Base-by-base conservation (phyloP, 805 yeast genomes). In the Sugiyamaella qingdaonensis region DNA sequence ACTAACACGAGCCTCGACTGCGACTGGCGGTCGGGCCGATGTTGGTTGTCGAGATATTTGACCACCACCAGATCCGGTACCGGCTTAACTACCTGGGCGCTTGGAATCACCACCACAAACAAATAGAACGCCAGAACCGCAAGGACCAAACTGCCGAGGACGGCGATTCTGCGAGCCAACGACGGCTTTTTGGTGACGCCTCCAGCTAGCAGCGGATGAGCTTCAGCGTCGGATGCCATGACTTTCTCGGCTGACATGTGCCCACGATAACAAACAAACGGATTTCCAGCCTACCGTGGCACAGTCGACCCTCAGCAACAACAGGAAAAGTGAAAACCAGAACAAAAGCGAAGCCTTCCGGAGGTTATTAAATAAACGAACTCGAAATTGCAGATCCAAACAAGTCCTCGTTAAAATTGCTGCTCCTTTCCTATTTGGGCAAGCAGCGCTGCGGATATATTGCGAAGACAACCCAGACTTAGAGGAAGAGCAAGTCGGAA, bases 1-100 rank as follows among this genome's bases (percentile, higher is more conserved):
- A 91, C 75, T 46, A 89, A 64, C 2, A 92, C 74, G 13, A 86
- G 63, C 55, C 95, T 73, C 37, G 62, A 49, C 5, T 52, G 55
- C n/a, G 48, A 45, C 10, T 52, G 29, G 49, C 49, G 39, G 33
- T 44, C 31, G 43, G 64, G 55, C 27, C 49, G 27, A 27, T 36
- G n/a, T 29, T 36, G 18, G 10, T 49, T 35, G 29, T 49, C 54
- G 41, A 60, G 36, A 14, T 34, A 14, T 13, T 52, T 19, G 14
- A 61, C 62, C 10, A 51, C 35, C 13, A 54, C 52, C 35, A 61
- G 34, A 24, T 61, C 61, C 13, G 63, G 61, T 10, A 61, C 57
- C n/a, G 55, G 55, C 10, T n/a, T 16, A 10, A 24, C 2, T 54
- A 53, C 11, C 41, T 46, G 46, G 36, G 21, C n/a, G 42, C 31